These are phyloP conservation scores for Larix kaempferi DNA, from an alignment of 75 land plant genomes.

Conservation along the genomic window DNA sequence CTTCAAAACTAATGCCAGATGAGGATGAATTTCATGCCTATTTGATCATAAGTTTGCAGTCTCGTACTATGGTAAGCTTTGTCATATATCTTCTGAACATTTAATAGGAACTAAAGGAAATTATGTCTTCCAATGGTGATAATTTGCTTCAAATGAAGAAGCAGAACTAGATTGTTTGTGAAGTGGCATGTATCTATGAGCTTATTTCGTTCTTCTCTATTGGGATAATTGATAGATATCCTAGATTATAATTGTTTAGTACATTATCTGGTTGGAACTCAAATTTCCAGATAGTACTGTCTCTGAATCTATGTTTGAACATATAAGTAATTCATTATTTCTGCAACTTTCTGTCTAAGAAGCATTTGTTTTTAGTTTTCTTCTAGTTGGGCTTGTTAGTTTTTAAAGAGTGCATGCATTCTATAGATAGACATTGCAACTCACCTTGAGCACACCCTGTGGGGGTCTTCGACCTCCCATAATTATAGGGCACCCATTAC, in stretches of 20 bases:
- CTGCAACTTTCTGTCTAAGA: neutral
- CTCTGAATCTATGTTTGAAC: neutral
- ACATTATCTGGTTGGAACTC: neutral
- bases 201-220: neutral
- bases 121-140: neutral
- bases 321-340: neutral
- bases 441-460: no score
- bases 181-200: neutral
- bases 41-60: constrained; percentile 87
- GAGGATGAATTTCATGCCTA: constrained; percentile 97
- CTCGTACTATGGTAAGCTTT: constrained; percentile 74
- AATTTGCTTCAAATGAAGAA: neutral
- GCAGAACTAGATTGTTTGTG: neutral
- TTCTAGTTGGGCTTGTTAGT: neutral
- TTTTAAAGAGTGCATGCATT: neutral
- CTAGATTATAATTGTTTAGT: neutral
- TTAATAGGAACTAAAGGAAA: neutral
- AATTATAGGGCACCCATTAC: no score
- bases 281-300: neutral
- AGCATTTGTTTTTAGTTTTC: constrained; percentile 3
- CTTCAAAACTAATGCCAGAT: constrained; percentile 32
- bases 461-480: no score
- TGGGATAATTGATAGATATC: neutral
- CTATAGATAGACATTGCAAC: no score
- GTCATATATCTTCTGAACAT: neutral